Conservation (phyloP, 208 protist genomes). For the Acanthamoeba culbertsoni region DNA sequence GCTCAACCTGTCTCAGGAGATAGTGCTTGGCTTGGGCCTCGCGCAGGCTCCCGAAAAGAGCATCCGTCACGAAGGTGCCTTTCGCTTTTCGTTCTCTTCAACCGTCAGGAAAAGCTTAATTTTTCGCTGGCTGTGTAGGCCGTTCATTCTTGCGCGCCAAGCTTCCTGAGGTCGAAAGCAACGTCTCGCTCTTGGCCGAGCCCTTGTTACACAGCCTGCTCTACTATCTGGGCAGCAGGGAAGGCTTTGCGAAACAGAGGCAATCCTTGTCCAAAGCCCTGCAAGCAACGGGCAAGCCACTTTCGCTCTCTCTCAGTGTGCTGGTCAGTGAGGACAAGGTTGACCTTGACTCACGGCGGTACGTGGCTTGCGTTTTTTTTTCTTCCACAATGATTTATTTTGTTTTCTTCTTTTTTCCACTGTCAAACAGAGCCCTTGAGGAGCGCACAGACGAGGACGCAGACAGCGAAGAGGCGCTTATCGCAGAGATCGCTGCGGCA, state of each 20-base stretch:
- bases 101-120: neutral
- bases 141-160: neutral
- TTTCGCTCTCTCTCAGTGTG: neutral
- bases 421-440: neutral
- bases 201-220: neutral
- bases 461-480: constrained; percentile 3
- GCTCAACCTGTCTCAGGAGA: constrained; percentile 53
- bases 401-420: neutral
- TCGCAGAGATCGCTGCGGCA: constrained; percentile 28
- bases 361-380: neutral
- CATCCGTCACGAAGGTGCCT: constrained; percentile 11
- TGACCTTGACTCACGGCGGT: neutral
- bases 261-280: neutral
- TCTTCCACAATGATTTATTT: neutral
- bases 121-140: neutral
- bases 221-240: constrained; percentile 26
- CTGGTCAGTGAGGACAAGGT: neutral
- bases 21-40: constrained; percentile 50
- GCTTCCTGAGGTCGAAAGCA: constrained; percentile 13
- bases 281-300: neutral
- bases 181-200: neutral
- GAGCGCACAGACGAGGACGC: neutral
- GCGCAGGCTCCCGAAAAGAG: constrained; percentile 52
- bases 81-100: neutral
- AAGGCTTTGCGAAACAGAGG: neutral